Conservation (phyloP, 2,329 filamentous ascomycete species). For the Passalora sequoiae region DNA sequence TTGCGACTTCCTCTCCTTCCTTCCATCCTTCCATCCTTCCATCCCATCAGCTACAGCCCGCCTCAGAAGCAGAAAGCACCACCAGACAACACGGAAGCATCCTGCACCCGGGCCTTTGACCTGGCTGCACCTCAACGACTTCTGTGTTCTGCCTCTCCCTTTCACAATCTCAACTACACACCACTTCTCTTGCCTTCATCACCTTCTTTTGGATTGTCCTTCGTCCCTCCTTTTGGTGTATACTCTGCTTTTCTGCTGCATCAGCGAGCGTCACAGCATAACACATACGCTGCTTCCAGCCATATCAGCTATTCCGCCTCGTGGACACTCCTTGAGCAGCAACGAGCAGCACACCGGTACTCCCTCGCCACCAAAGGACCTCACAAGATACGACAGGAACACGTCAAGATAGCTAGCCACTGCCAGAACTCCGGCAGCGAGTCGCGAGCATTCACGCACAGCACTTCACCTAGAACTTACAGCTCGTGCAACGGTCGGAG, state of each 20-base stretch:
- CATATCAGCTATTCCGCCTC: conserved; percentile 16
- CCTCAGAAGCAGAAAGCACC: conserved; percentile 8
- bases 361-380: no score
- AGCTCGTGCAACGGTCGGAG: neutral
- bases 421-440: no score
- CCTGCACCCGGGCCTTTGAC: conserved; percentile 1
- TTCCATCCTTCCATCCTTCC: neutral
- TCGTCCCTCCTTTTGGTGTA: conserved; percentile 26
- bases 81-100: conserved; percentile 5
- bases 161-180: conserved; percentile 15
- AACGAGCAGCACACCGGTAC: conserved; percentile 9
- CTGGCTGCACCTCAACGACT: conserved; percentile 4
- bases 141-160: conserved; percentile 3
- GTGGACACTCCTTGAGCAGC: conserved; percentile 20
- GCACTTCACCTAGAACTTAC: no score
- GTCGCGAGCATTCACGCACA: conserved; percentile 6
- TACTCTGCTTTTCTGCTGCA: conserved; percentile 6
- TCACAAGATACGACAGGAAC: no score
- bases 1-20: conserved; percentile 7
- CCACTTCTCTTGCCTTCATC: conserved; percentile 10
- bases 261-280: conserved; percentile 5
- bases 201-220: conserved; percentile 13
- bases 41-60: no score
- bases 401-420: no score
- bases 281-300: conserved; percentile 21